Base-by-base conservation (phyloP, 352 stramenopile species). In the Pythium plurisporium region DNA sequence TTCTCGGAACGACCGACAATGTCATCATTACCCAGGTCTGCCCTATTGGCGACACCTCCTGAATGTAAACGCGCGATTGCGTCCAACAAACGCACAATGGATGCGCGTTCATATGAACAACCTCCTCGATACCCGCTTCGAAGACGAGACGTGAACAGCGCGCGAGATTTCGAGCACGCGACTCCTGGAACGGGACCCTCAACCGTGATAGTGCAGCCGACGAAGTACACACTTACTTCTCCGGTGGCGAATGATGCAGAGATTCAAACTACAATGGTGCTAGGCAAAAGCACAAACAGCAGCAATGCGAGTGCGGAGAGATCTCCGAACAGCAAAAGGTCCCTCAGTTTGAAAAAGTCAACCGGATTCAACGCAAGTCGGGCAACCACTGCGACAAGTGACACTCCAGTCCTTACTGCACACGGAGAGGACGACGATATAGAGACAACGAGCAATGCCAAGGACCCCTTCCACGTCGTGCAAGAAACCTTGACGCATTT, bases 31-130 rank as follows among this genome's bases (percentile, higher is more conserved):
- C 77, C 86, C 5, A 70, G 64, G 31, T 82, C 79, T 4, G 81
- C 85, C 10, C 56, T 95, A 42, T 47, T 92, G 1, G 73, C 89
- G 55, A 93, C 85, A 3, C 85, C 85, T 6, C 82, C 80, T 29
- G 54, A 76, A 20, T 85, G 76, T 45, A 86, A 88, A 38, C 55
- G 67, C 19, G 54, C 42, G 33, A 62, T 70, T 34, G 63, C 57
- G 20, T 65, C 63, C n/a, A 70, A 70, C 51, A 70, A 65, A 19
- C 62, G 62, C 23, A 58, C 22, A 2, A 62, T 61, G 50, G 55
- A 62, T 31, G 52, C 52, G 19, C 34, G 48, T 0, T 58, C 59
- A 36, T 62, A 61, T 34, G 61, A 68, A 9, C 61, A 34, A 23
- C 47, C 52, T 8, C 45, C 47, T 12, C 37, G 61, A 22, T 59